Evolutionary conservation across 2,329 filamentous ascomycete species (phyloP).

Genomic region (Xylariaceae sp.): DNA sequence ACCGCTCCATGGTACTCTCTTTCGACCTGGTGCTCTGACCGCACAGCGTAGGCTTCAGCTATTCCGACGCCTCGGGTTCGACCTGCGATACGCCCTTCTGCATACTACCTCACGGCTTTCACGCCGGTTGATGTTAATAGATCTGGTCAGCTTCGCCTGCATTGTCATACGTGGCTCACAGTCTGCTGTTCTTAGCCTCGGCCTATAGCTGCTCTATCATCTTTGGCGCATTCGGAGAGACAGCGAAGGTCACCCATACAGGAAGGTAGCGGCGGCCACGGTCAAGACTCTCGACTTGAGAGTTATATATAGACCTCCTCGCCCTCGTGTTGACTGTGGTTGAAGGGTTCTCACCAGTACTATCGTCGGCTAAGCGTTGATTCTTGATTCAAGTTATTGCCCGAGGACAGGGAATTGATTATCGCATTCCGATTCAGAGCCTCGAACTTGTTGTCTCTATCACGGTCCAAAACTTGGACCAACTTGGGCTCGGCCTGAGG

Average conservation of each 20-base stretch:
- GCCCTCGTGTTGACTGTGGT: neutral
- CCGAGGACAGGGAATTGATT: neutral
- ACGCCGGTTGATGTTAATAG: neutral
- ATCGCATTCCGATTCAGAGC: neutral
- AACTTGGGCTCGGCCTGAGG: neutral
- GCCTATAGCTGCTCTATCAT: neutral
- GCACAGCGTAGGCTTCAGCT: too few relatives aligned
- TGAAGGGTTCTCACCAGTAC: neutral
- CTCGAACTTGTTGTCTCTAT: too few relatives aligned
- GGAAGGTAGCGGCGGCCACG: neutral
- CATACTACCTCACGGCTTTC: neutral
- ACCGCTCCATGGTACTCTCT: too few relatives aligned
- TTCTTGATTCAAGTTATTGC: too few relatives aligned
- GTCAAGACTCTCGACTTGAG: neutral
- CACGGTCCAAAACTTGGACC: neutral
- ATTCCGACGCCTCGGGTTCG: too few relatives aligned
- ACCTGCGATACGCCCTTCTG: neutral
- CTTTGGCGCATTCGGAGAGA: neutral
- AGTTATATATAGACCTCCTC: neutral
- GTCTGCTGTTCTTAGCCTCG: neutral
- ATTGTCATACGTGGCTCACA: neutral
- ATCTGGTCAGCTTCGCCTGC: neutral
- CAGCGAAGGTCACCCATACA: neutral
- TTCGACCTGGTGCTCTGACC: too few relatives aligned
- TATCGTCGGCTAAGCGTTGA: too few relatives aligned